phyloP scores from a whole-genome alignment of 495 filamentous ascomycete genomes.

The Aspergillus saccharolyticus region DNA sequence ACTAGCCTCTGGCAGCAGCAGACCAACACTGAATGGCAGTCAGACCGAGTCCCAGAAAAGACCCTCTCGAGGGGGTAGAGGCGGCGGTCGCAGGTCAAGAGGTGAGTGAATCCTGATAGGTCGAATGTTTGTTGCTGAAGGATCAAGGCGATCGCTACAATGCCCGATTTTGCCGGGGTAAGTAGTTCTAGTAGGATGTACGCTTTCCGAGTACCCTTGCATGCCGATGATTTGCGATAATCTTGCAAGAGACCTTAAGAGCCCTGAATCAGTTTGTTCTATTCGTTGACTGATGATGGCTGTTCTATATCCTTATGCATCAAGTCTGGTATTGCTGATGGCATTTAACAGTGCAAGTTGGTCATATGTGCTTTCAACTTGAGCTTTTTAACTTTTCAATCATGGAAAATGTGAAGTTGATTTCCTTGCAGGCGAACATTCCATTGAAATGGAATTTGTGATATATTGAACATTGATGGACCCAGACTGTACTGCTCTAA shows the following conservation, averaged over 20 bases:
- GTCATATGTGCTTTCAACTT: neutral
- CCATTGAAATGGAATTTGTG: constrained; percentile 3
- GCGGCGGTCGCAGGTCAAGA: constrained; percentile 23
- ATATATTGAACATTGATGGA: constrained; percentile 23
- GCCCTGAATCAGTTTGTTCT: neutral
- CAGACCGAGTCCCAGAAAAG: constrained; percentile 4
- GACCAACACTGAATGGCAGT: constrained; percentile 9
- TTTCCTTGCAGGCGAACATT: no score
- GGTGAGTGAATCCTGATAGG: constrained; percentile 14
- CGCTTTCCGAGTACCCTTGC: neutral
- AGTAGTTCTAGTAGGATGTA: neutral
- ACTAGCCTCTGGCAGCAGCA: constrained; percentile 18
- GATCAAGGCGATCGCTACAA: constrained; percentile 31
- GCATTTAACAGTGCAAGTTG: neutral
- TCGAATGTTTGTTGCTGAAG: constrained; percentile 5
- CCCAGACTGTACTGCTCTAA: constrained; percentile 25
- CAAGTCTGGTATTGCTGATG: neutral
- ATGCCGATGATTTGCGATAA: neutral
- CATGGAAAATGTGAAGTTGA: neutral
- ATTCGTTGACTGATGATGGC: neutral
- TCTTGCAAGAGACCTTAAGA: neutral
- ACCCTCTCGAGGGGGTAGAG: constrained; percentile 10
- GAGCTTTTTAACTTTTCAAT: neutral
- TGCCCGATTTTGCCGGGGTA: constrained; percentile 26
- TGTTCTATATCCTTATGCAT: neutral